These are phyloP conservation scores for Saccharomycopsis malanga DNA, from an alignment of 805 yeast species.

Conservation along the genomic window DNA sequence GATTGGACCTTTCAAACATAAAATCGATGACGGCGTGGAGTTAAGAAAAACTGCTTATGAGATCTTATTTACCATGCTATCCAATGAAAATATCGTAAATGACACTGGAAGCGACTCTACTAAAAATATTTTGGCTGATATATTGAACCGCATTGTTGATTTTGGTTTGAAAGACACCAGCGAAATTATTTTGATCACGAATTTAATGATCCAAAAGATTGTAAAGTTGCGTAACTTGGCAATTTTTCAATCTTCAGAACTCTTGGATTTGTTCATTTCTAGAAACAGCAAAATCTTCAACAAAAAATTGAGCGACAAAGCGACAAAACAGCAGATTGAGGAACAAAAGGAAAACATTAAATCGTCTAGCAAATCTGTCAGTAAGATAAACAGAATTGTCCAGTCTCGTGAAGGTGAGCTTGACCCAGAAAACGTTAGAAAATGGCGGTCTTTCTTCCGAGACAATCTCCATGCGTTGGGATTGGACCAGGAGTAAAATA, in stretches of 20 bases:
- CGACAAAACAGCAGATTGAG: slow-evolving; percentile 18
- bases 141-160: slow-evolving; percentile 6
- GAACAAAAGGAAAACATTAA: slow-evolving; percentile 14
- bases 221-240: neutral
- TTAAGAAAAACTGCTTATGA: slow-evolving; percentile 69
- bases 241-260: slow-evolving; percentile 6
- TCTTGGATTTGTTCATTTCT: slow-evolving; percentile 8
- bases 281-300: slow-evolving; percentile 12
- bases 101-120: neutral
- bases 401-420: neutral
- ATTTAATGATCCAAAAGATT: slow-evolving; percentile 10
- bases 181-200: slow-evolving; percentile 15
- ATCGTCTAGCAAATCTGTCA: neutral
- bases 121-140: neutral
- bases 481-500: too few species aligned
- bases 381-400: neutral
- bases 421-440: neutral
- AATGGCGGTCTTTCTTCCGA: neutral
- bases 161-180: slow-evolving; percentile 20
- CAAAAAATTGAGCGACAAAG: slow-evolving; percentile 18
- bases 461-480: neutral
- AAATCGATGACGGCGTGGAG: slow-evolving; percentile 70
- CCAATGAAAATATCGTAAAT: slow-evolving; percentile 1
- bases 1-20: slow-evolving; percentile 84
- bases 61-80: slow-evolving; percentile 34